Base-by-base conservation (phyloP, 1,139 yeast species). In the Taphrina deformans region DNA sequence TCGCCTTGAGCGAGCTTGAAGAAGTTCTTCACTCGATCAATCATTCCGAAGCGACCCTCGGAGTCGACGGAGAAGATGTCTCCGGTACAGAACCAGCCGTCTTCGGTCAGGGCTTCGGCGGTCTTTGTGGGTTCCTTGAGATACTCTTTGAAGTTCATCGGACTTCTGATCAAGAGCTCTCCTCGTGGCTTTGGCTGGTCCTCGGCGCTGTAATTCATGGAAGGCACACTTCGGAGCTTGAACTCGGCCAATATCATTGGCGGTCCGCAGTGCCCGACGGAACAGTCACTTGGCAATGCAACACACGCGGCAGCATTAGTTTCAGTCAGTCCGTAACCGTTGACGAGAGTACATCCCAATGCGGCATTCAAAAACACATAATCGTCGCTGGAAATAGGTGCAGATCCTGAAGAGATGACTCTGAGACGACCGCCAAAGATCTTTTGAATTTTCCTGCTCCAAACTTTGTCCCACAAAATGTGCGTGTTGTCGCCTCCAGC, bases 271-370 rank as follows among this genome's bases (percentile, higher is more conserved):
- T 86, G 79, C 2, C 89, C 89, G 7, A 74, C 69, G 21, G 65
- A 69, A 2, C 82, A 79, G 53, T 82, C 82, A 46, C 80, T 75
- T 66, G 83, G 83, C 64, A 75, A 76, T 21, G 83, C 75, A 35
- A 82, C 71, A 61, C 82, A 78, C 62, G 84, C 74, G 14, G 90
- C 92, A 3, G 89, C 88, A 75, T 85, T 84, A 1, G 88, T 79
- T 74, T 88, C 96, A 3, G 95, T 88, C 67, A 86, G 78, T 1
- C 96, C 96, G 73, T 88, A 88, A 24, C 95, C 95, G 75, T 88
- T 92, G 40, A 79, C 74, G 64, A 87, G 73, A 24, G 87, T 87
- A 65, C 82, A 74, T 62, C 83, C 83, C 50, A 88, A 78, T 1
- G 86, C 81, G n/a, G 85, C 83, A 72, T 83, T 85, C 72, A 88